Conservation (phyloP, 441 rosid species). For the Caryocar brasiliense region DNA sequence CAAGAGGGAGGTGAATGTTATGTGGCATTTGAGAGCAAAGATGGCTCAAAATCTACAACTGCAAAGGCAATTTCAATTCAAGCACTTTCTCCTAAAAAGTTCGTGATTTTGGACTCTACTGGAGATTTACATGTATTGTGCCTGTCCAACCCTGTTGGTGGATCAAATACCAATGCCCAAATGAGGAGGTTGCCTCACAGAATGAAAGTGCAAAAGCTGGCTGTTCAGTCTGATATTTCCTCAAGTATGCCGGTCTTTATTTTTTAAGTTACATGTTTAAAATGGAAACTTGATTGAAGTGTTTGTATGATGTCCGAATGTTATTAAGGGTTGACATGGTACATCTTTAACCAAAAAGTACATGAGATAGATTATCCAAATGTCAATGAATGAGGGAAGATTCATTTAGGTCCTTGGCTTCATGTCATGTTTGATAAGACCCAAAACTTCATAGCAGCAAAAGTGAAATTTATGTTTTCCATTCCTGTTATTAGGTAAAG, state of each 20-base stretch:
- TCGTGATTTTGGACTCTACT: slow-evolving; percentile 46
- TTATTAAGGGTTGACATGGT: background rate
- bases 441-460: background rate
- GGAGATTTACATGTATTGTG: slow-evolving; percentile 51
- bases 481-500: background rate
- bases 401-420: no score
- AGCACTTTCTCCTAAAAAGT: slow-evolving; percentile 42
- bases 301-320: background rate
- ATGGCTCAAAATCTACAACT: slow-evolving; percentile 22
- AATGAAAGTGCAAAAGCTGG: slow-evolving; percentile 63
- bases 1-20: slow-evolving; percentile 31
- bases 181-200: slow-evolving; percentile 43
- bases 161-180: slow-evolving; percentile 30
- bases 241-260: slow-evolving; percentile 36
- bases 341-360: background rate
- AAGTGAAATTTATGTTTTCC: background rate
- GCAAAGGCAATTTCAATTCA: slow-evolving; percentile 47
- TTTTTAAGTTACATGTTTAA: slow-evolving; percentile 3
- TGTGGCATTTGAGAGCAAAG: slow-evolving; percentile 35
- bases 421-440: no score
- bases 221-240: slow-evolving; percentile 49
- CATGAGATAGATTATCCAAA: background rate
- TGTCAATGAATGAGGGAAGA: background rate
- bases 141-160: slow-evolving; percentile 28
- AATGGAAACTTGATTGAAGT: background rate